A percentile compares a stretch with the other conserved stretches of the same genome.
Conservation (phyloP, 306 rosid species). For the Benincasa hispida region DNA sequence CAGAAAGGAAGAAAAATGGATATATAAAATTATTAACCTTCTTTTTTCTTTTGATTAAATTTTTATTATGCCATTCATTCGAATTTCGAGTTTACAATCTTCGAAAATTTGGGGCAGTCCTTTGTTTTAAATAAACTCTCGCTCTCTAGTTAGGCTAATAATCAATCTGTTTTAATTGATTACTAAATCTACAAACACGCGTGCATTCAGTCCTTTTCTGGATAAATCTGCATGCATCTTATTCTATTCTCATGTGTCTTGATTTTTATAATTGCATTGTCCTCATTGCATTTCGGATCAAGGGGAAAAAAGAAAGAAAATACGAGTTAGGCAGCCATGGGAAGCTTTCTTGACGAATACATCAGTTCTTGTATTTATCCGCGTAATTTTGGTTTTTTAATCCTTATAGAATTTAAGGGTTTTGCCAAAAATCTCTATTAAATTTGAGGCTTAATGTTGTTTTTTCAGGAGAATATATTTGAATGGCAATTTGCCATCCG, state of each 20-base stretch:
- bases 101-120: not conserved
- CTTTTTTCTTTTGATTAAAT: no score
- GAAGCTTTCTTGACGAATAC: not conserved
- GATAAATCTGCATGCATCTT: not conserved
- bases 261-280: not conserved
- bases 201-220: not conserved
- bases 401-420: not conserved
- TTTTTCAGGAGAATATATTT: slow-evolving; percentile 74
- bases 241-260: not conserved
- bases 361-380: not conserved
- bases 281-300: not conserved
- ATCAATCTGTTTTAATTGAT: not conserved
- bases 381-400: not conserved
- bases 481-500: slow-evolving; percentile 93
- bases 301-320: not conserved
- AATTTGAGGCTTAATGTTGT: not conserved
- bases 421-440: not conserved
- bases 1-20: not conserved
- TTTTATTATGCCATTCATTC: not conserved
- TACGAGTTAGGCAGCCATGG: not conserved
- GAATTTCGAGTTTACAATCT: not conserved
- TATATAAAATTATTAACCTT: not conserved
- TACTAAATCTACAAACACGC: not conserved
- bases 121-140: not conserved
- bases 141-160: not conserved